A percentile compares a stretch with the other conserved stretches of the same genome.
Evolutionary conservation across 139 green algal species (phyloP).

Genomic region (Marvania coccoides): DNA sequence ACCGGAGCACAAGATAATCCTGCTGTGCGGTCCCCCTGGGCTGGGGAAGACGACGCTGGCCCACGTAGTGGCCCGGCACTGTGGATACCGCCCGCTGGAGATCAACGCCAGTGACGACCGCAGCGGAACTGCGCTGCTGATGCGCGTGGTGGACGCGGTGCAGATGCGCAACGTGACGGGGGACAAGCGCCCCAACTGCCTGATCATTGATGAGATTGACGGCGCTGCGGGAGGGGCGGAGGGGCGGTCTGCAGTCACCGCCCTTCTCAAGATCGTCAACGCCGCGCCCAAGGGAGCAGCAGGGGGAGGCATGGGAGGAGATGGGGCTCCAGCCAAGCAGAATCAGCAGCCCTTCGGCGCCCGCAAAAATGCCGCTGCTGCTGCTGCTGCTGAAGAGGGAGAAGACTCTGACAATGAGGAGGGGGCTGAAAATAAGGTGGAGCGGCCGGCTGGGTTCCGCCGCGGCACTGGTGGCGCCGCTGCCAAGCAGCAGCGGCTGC

Average conservation of each 20-base stretch:
- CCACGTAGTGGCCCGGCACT: slow-evolving; percentile 86
- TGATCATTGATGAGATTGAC: slow-evolving; percentile 96
- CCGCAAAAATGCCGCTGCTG: background rate
- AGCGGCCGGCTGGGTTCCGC: background rate
- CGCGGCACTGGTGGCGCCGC: background rate
- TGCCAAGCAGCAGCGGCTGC: slow-evolving; percentile 1
- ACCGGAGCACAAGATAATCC: slow-evolving; percentile 43
- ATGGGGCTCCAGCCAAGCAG: background rate
- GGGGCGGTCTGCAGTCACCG: slow-evolving; percentile 63
- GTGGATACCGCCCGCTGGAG: slow-evolving; percentile 88
- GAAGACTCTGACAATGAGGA: slow-evolving; percentile 13
- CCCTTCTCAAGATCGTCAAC: slow-evolving; percentile 72
- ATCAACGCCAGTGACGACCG: slow-evolving; percentile 96
- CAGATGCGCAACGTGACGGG: slow-evolving; percentile 49
- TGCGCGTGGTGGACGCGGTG: slow-evolving; percentile 68
- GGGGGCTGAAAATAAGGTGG: background rate
- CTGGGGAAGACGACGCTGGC: slow-evolving; percentile 95
- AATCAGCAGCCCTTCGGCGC: background rate
- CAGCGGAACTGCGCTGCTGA: slow-evolving; percentile 45
- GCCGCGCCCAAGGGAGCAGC: background rate
- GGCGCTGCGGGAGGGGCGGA: slow-evolving; percentile 71
- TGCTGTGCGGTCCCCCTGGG: slow-evolving; percentile 49
- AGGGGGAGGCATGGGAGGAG: background rate
- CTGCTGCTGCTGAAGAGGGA: background rate
- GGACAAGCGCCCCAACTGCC: slow-evolving; percentile 65